phyloP scores from a whole-genome alignment of 2,329 filamentous ascomycete species.

The Colletotrichum australisinense region DNA sequence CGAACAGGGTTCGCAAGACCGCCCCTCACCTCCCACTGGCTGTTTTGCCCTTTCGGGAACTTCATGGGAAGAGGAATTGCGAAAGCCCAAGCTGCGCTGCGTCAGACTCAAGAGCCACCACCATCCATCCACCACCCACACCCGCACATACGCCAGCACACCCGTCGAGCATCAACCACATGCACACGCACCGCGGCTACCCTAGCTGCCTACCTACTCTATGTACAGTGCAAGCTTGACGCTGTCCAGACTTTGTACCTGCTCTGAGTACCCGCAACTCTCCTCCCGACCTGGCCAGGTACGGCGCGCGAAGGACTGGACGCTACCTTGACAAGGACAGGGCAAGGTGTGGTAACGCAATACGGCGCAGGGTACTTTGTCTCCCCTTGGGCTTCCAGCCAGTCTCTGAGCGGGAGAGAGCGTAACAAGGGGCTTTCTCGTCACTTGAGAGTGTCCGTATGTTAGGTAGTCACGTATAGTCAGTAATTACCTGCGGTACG shows the following conservation, averaged over 20 bases:
- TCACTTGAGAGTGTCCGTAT: background rate
- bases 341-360: slow-evolving; percentile 20
- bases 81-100: slow-evolving; percentile 2
- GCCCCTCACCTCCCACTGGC: slow-evolving; percentile 20
- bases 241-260: slow-evolving; percentile 14
- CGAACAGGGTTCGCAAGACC: slow-evolving; percentile 16
- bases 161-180: background rate
- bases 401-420: background rate
- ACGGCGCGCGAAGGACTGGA: slow-evolving; percentile 23
- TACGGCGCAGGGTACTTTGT: slow-evolving; percentile 17
- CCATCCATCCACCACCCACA: background rate
- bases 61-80: slow-evolving; percentile 3
- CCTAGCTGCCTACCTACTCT: slow-evolving; percentile 4
- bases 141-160: background rate
- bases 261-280: slow-evolving; percentile 25
- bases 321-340: slow-evolving; percentile 25
- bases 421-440: background rate
- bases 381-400: background rate
- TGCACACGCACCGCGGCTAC: background rate
- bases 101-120: background rate
- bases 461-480: too few species aligned
- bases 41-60: slow-evolving; percentile 4
- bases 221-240: slow-evolving; percentile 4
- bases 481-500: background rate
- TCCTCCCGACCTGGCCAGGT: slow-evolving; percentile 28